Conservation (phyloP, 2,329 filamentous ascomycete genomes). For the Diaporthe australafricana region DNA sequence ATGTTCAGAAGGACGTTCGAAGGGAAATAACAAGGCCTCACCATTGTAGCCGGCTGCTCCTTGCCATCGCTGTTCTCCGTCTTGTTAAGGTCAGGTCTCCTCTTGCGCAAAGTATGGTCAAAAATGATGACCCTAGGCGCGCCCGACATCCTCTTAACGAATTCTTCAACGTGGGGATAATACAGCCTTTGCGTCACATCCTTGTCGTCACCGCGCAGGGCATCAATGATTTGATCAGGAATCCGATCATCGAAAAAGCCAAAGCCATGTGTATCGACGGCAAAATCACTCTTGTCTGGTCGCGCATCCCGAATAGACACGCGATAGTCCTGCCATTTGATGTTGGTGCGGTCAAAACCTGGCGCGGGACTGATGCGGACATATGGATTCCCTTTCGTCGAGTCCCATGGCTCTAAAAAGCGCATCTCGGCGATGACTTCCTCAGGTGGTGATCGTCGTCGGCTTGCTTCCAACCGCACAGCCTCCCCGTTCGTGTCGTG, state of each 20-base stretch:
- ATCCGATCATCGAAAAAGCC: not conserved
- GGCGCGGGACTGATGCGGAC: not conserved
- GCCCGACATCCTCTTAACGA: not conserved
- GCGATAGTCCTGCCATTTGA: not conserved
- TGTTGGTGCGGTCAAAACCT: not conserved
- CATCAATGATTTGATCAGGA: not conserved
- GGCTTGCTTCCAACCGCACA: too few species aligned
- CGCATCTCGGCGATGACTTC: too few species aligned
- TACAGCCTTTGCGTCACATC: not conserved
- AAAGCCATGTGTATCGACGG: not conserved
- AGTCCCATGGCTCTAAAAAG: not conserved
- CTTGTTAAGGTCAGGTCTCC: not conserved
- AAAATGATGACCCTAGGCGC: not conserved
- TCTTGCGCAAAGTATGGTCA: not conserved
- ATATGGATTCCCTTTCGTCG: not conserved
- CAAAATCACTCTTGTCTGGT: not conserved
- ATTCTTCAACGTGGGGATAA: not conserved
- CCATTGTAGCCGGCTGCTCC: not conserved
- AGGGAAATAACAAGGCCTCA: too few species aligned
- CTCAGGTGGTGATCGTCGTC: too few species aligned
- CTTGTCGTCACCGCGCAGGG: not conserved
- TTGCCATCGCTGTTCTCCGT: not conserved
- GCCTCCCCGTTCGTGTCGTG: too few species aligned
- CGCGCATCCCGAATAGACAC: not conserved
- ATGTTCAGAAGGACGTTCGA: too few species aligned